phyloP scores from a whole-genome alignment of 345 rosid genomes.

The Aurinia saxatilis region DNA sequence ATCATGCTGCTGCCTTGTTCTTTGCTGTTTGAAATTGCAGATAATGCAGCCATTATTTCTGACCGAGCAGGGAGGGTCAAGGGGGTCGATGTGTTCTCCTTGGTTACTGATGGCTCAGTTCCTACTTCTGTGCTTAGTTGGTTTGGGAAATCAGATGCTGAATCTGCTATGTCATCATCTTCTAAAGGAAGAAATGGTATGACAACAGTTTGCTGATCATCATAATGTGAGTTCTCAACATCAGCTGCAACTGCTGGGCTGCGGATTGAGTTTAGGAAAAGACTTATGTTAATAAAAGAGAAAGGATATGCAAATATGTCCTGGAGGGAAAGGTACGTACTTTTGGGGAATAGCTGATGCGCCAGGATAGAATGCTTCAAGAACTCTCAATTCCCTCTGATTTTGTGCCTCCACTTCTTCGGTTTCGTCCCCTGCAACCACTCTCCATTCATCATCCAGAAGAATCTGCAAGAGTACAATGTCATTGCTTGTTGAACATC shows the following conservation, averaged over 20 bases:
- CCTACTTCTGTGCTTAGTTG: conserved; percentile 7
- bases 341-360: conserved; percentile 79
- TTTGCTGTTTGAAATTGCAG: conserved; percentile 57
- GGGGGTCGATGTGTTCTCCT: conserved; percentile 36
- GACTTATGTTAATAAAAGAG: conserved; percentile 1
- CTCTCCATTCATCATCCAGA: conserved; percentile 58
- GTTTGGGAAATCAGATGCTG: conserved; percentile 29
- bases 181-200: conserved; percentile 79
- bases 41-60: conserved; percentile 54
- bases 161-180: conserved; percentile 68
- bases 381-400: conserved; percentile 83
- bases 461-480: conserved; percentile 43
- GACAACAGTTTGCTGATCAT: conserved; percentile 40
- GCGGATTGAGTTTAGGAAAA: conserved; percentile 28
- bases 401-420: conserved; percentile 59
- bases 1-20: conserved; percentile 54
- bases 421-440: conserved; percentile 91
- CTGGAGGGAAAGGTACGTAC: conserved; percentile 32
- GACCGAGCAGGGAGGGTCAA: conserved; percentile 36
- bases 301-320: background rate
- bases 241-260: conserved; percentile 59
- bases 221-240: conserved; percentile 30
- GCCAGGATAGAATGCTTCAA: conserved; percentile 94
- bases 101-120: conserved; percentile 10
- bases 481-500: conserved; percentile 16